Conservation (phyloP, 2,329 filamentous ascomycete species). For the Tolypocladium tropicale region DNA sequence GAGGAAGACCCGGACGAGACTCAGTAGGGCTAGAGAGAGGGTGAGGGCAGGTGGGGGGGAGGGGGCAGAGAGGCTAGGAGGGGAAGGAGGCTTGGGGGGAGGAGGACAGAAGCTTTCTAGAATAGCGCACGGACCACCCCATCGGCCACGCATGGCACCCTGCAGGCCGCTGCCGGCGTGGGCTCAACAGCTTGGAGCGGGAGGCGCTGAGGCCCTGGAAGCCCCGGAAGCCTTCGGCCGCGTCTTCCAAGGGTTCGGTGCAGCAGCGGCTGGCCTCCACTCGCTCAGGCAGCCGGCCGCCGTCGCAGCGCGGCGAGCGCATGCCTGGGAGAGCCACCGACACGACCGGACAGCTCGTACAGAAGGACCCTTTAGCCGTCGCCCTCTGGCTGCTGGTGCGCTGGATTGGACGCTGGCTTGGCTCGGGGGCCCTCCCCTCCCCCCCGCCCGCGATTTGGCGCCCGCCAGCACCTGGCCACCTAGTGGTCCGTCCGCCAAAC, state of each 20-base stretch:
- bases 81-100: not conserved
- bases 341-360: no score
- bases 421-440: no score
- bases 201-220: not conserved
- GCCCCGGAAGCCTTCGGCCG: not conserved
- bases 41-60: not conserved
- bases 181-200: not conserved
- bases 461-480: not conserved
- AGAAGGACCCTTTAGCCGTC: no score
- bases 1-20: not conserved
- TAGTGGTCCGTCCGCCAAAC: not conserved
- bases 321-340: no score
- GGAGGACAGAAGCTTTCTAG: constrained; percentile 15
- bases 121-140: constrained; percentile 12
- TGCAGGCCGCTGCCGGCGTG: not conserved
- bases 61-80: not conserved
- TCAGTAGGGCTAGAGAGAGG: not conserved
- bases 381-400: not conserved
- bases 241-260: not conserved
- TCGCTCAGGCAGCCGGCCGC: not conserved
- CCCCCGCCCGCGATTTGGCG: not conserved
- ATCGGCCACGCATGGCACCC: not conserved
- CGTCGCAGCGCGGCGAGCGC: no score
- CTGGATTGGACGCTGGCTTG: not conserved
- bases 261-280: not conserved